These are phyloP conservation scores for Bifiguratus adelaidae DNA, from an alignment of 192 early-diverging fungal species.

Conservation along the genomic window DNA sequence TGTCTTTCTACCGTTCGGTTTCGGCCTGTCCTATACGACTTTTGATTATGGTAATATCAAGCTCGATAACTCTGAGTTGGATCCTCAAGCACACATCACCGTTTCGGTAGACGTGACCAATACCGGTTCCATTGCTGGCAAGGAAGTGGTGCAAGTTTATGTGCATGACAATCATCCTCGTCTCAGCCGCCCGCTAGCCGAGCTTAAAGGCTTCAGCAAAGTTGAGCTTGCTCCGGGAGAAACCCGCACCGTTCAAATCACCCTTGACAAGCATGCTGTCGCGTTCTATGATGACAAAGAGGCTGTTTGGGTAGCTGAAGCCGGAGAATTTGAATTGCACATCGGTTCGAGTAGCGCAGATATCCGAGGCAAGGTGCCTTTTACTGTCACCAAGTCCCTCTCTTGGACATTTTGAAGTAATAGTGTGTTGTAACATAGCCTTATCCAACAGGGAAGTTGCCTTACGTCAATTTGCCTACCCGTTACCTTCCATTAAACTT, in stretches of 20 bases:
- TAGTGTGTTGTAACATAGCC: too few species aligned
- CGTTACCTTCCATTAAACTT: too few species aligned
- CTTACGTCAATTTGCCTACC: too few species aligned
- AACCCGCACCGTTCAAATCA: constrained; percentile 25
- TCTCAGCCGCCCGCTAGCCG: constrained; percentile 25
- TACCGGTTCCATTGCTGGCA: constrained; percentile 23
- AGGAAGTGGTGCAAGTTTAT: constrained; percentile 34
- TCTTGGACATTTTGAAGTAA: too few species aligned
- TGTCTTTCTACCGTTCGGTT: constrained; percentile 37
- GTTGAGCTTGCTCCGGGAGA: constrained; percentile 25
- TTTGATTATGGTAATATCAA: constrained; percentile 30
- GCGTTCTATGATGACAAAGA: constrained; percentile 9
- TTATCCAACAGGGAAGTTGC: too few species aligned
- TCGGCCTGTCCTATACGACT: constrained; percentile 34
- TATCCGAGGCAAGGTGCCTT: constrained; percentile 1
- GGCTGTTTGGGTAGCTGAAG: constrained; percentile 7
- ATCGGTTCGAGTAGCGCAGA: not conserved
- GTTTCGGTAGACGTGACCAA: constrained; percentile 27
- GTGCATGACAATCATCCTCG: constrained; percentile 33
- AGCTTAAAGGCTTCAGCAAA: constrained; percentile 36
- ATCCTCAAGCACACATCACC: constrained; percentile 17
- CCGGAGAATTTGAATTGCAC: constrained; percentile 7
- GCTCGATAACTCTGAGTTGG: constrained; percentile 2
- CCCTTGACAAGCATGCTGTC: constrained; percentile 19
- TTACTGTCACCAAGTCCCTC: too few species aligned